Evolutionary conservation across 2,329 filamentous ascomycete species (phyloP).

Genomic region (Colletotrichum ledebouriae): DNA sequence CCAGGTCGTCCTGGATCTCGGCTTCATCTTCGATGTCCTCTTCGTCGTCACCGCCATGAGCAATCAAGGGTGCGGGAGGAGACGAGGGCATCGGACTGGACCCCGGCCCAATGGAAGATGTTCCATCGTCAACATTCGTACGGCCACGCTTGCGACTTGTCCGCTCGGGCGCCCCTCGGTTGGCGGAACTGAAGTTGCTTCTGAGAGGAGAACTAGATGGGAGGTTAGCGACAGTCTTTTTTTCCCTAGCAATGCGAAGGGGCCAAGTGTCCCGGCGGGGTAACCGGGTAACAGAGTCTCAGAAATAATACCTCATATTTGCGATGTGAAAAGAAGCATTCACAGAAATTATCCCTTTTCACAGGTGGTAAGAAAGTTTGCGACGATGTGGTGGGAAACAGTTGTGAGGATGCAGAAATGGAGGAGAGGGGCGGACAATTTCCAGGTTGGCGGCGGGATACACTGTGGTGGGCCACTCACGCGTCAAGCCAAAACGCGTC

Average conservation of each 20-base stretch:
- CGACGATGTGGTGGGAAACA: conserved; percentile 7
- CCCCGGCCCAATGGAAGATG: conserved; percentile 64
- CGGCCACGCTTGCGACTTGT: conserved; percentile 69
- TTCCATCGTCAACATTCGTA: conserved; percentile 63
- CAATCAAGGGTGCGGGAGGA: conserved; percentile 73
- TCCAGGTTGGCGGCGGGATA: conserved; percentile 31
- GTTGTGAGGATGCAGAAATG: conserved; percentile 26
- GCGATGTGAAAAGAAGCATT: conserved; percentile 17
- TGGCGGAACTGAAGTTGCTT: conserved; percentile 84
- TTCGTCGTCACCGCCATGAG: conserved; percentile 76
- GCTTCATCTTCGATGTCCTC: conserved; percentile 80
- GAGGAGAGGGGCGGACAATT: conserved; percentile 28
- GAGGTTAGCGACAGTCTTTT: conserved; percentile 35
- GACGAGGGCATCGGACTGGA: conserved; percentile 77
- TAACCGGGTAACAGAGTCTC: not conserved
- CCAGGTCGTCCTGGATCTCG: conserved; percentile 79
- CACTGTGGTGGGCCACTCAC: conserved; percentile 32
- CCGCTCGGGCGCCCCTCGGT: conserved; percentile 74
- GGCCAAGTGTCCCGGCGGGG: not conserved
- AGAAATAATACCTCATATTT: conserved; percentile 51
- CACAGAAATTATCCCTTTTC: conserved; percentile 4
- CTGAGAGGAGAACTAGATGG: conserved; percentile 82
- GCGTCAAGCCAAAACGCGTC: conserved; percentile 36
- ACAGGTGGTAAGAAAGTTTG: conserved; percentile 15
- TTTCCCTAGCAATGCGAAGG: not conserved